Percentiles rank a stretch among this genome's conserved stretches.
These are phyloP conservation scores for Calonectria pseudoreteaudii DNA, from an alignment of 2,329 filamentous ascomycete genomes.

Conservation along the genomic window DNA sequence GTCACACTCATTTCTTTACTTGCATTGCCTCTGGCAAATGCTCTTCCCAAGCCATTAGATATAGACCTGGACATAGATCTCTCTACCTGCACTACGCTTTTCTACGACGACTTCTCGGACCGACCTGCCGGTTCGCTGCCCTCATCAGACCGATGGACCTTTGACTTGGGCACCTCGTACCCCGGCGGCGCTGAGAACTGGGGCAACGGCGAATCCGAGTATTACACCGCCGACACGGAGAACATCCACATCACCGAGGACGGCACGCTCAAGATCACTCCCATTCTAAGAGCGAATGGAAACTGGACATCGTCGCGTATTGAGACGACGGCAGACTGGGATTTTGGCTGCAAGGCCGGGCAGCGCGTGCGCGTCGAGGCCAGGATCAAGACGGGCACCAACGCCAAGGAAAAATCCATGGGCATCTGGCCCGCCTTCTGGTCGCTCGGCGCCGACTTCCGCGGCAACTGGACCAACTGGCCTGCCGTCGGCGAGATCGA, in stretches of 20 bases:
- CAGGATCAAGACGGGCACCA: not conserved
- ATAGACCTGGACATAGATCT: not conserved
- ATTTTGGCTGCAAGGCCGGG: not conserved
- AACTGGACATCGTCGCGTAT: not conserved
- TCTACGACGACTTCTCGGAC: not conserved
- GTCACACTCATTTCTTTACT: not conserved
- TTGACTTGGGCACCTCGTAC: not conserved
- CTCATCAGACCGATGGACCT: not conserved
- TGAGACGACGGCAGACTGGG: not conserved
- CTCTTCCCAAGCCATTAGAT: not conserved
- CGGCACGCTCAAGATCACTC: not conserved
- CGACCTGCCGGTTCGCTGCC: not conserved
- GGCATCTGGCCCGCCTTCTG: not conserved
- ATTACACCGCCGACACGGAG: not conserved
- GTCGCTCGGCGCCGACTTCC: not conserved
- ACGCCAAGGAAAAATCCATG: not conserved
- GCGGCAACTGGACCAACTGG: not conserved
- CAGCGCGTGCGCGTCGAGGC: not conserved
- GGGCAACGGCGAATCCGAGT: not conserved
- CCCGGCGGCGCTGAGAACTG: not conserved
- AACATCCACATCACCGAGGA: not conserved
- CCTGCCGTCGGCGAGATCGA: not conserved
- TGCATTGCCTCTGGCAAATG: not conserved
- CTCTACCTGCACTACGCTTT: not conserved
- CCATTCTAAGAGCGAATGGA: not conserved